Base-by-base conservation (phyloP, 2,329 filamentous ascomycete species). In the Beauveria asiatica region DNA sequence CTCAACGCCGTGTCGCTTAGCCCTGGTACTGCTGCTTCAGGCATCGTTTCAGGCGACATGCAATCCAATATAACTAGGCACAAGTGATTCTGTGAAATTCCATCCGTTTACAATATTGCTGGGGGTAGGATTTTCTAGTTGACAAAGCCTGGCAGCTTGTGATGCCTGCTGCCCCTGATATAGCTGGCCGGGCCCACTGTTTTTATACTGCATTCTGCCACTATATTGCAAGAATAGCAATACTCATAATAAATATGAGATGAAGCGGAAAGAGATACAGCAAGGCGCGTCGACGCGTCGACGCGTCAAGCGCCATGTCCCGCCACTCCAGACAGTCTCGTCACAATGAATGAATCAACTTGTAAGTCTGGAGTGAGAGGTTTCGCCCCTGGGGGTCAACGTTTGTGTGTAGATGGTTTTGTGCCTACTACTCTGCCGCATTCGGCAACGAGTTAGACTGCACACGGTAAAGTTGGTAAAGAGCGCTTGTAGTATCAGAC, bases 401-500 rank as follows among this genome's bases (percentile, higher is more conserved):
- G n/a, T n/a, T n/a, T n/a, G n/a, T n/a, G n/a, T n/a, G n/a, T n/a
- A n/a, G n/a, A n/a, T n/a, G n/a, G n/a, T n/a, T n/a, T n/a, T n/a
- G n/a, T n/a, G n/a, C n/a, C n/a, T n/a, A 52, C 50, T 52, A 52
- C 50, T 52, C 30, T 37, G 27, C 30, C 27, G 50, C 50, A 52
- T 52, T 52, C 27, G 50, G 50, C 50, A 52, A 52, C 17, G 50
- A 39, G 30, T 52, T 52, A 19, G 50, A 52, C 50, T 59, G 57
- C 37, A 44, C 45, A 21, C 33, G 45, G 46, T 59, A 59, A 51
- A 59, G 46, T 48, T 52, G 45, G 45, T 41, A 16, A 50, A 59
- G 46, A 21, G 57, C 57, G 33, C 57, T 51, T 52, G 57, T 37
- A 51, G 57, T 48, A 51, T 59, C 39, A 42, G 57, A 50, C 52